Conservation (phyloP, 495 filamentous ascomycete genomes). For the Lepraria neglecta region DNA sequence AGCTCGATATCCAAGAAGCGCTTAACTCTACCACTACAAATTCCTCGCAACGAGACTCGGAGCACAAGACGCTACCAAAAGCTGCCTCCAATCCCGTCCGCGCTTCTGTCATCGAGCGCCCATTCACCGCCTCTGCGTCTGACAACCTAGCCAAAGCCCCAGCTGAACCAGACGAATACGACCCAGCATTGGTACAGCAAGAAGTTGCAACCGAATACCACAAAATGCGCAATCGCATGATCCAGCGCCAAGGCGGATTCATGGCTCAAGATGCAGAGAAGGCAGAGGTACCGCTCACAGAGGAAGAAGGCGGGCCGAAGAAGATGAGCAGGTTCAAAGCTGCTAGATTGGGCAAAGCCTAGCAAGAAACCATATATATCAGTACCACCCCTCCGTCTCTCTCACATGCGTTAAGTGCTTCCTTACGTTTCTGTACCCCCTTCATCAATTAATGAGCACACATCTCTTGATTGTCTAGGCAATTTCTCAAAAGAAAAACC, state of each 20-base stretch:
- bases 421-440: no score
- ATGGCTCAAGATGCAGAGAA: conserved; percentile 46
- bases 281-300: conserved; percentile 55
- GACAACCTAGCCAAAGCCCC: conserved; percentile 26
- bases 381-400: no score
- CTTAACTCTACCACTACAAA: conserved; percentile 9
- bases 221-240: conserved; percentile 68
- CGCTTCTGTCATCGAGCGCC: conserved; percentile 59
- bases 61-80: conserved; percentile 35
- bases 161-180: conserved; percentile 63
- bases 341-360: conserved; percentile 56
- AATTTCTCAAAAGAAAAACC: no score
- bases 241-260: conserved; percentile 73
- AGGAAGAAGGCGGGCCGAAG: conserved; percentile 61
- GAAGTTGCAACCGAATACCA: conserved; percentile 78
- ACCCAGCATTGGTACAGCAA: conserved; percentile 63
- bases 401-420: no score
- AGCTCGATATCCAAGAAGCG: conserved; percentile 56
- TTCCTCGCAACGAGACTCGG: conserved; percentile 10
- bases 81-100: conserved; percentile 54
- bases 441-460: no score
- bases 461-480: no score
- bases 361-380: neutral
- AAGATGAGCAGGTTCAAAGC: conserved; percentile 87
- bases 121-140: conserved; percentile 27